Evolutionary conservation across 208 protist species (phyloP), one percentile per base, ranked within the genome.

Genomic region (Histomonas meleagridis): DNA sequence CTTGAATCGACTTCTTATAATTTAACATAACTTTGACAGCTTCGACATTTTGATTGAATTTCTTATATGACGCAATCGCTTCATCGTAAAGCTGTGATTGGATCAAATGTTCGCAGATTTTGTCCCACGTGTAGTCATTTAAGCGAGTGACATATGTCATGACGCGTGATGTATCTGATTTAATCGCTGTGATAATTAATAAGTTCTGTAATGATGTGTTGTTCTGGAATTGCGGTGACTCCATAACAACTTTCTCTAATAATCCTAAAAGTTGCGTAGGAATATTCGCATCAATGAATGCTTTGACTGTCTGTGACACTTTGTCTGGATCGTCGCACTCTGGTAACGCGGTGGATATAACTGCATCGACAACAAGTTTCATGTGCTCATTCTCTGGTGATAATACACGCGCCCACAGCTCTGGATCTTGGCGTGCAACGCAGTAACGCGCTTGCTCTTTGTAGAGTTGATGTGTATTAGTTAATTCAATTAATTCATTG

Each of bases 121-220:
- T 76, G 95, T 95, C 10, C 96, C 97, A 94, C 99, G 55, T 98
- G 95, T 99, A 99, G 94, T 99, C 98, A 93, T 99, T 97, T 0
- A 99, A 95, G 76, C 95, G 95, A 43, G 97, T 96, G 69, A 99
- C 97, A 95, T 99, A 99, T 92, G 99, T 97, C 96, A 98, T 98
- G 4, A 99, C 98, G 79, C 97, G 91, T 18, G 92, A 69, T 43
- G 76, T 72, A 91, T 97, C 94, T 16, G 97, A 97, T 91, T 98
- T 98, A 93, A 99, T 97, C 57, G 98, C 98, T 46, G 98, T 99
- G 81, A 99, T 95, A 93, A 99, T 99, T 43, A 99, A 95, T 57
- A 99, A 95, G 94, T 99, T 99, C 95, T 99, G 98, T 12, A 99
- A 95, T 93, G 98, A 99, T 76, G 96, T 95, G 95, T 99, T 99